A percentile compares a stretch with the other conserved stretches of the same genome.
Evolutionary conservation across 768 basidiomycete species (phyloP).

Genomic region (Termitomyces sp.): DNA sequence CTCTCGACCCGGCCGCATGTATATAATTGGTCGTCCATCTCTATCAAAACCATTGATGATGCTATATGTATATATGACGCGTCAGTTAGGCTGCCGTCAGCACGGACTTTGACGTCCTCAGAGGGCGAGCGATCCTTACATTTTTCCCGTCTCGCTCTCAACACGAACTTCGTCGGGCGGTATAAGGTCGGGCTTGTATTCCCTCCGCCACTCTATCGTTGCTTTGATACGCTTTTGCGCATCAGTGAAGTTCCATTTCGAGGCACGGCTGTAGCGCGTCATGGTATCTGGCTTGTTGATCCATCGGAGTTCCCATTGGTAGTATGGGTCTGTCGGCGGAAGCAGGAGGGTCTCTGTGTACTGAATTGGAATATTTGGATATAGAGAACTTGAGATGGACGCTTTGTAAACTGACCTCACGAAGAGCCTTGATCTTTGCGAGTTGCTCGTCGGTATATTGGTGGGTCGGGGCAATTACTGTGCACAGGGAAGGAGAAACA

Average conservation of each 20-base stretch:
- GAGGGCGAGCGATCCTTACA: conserved; percentile 42
- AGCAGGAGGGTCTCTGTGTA: conserved; percentile 62
- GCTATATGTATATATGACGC: conserved; percentile 34
- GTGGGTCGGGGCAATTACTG: conserved; percentile 46
- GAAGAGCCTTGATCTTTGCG: conserved; percentile 51
- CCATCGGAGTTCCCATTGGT: conserved; percentile 77
- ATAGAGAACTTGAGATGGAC: background rate
- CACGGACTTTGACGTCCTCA: background rate
- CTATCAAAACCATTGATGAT: conserved; percentile 81
- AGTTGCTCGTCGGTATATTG: conserved; percentile 61
- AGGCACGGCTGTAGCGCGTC: conserved; percentile 76
- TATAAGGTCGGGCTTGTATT: conserved; percentile 82
- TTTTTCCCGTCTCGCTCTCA: conserved; percentile 84
- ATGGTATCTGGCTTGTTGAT: conserved; percentile 61
- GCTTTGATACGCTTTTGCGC: conserved; percentile 73
- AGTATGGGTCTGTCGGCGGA: conserved; percentile 63
- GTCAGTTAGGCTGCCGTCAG: background rate
- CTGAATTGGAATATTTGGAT: conserved; percentile 29
- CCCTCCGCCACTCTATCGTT: conserved; percentile 81
- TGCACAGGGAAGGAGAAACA: conserved; percentile 49
- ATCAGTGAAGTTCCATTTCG: conserved; percentile 78
- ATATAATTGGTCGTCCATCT: conserved; percentile 83
- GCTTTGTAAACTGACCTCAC: conserved; percentile 40
- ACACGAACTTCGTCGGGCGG: conserved; percentile 73
- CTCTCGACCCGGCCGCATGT: conserved; percentile 84